Evolutionary conservation across 2,329 filamentous ascomycete species (phyloP).

Genomic region (Lasiodiplodia gonubiensis): DNA sequence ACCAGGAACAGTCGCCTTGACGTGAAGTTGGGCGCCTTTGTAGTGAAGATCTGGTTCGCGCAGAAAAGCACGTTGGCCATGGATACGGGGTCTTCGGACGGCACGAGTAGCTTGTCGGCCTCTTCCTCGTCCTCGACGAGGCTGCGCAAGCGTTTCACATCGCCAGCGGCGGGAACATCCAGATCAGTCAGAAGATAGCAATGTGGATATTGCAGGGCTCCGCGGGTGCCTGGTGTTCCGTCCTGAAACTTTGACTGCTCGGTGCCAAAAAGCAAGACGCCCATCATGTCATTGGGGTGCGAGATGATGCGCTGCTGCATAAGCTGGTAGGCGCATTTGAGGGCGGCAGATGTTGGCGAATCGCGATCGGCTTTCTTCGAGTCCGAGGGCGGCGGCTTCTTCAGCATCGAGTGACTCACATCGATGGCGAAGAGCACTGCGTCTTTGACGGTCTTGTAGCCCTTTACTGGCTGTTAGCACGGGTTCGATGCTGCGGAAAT

Average conservation of each 20-base stretch:
- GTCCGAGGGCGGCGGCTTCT: conserved; percentile 63
- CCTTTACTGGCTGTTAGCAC: conserved; percentile 56
- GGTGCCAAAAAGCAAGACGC: conserved; percentile 89
- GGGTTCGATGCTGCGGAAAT: neutral
- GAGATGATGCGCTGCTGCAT: conserved; percentile 99
- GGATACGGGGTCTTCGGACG: conserved; percentile 71
- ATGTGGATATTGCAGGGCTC: conserved; percentile 76
- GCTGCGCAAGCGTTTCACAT: conserved; percentile 79
- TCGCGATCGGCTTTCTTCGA: conserved; percentile 77
- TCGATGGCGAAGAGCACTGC: conserved; percentile 98
- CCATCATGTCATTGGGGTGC: conserved; percentile 96
- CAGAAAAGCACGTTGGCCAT: conserved; percentile 94
- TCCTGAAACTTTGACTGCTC: conserved; percentile 80
- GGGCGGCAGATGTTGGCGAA: conserved; percentile 78
- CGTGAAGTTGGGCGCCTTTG: conserved; percentile 90
- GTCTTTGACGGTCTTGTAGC: conserved; percentile 92
- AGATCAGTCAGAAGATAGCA: conserved; percentile 92
- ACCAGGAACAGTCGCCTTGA: conserved; percentile 94
- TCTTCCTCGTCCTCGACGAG: conserved; percentile 81
- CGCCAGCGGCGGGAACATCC: conserved; percentile 82
- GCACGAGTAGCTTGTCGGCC: conserved; percentile 69
- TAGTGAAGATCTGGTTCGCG: conserved; percentile 95
- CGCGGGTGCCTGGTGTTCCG: conserved; percentile 63
- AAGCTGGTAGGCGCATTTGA: conserved; percentile 92
- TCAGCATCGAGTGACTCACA: conserved; percentile 85